Conservation (phyloP, 2,329 filamentous ascomycete species). For the Aspergillus eucalypticola region DNA sequence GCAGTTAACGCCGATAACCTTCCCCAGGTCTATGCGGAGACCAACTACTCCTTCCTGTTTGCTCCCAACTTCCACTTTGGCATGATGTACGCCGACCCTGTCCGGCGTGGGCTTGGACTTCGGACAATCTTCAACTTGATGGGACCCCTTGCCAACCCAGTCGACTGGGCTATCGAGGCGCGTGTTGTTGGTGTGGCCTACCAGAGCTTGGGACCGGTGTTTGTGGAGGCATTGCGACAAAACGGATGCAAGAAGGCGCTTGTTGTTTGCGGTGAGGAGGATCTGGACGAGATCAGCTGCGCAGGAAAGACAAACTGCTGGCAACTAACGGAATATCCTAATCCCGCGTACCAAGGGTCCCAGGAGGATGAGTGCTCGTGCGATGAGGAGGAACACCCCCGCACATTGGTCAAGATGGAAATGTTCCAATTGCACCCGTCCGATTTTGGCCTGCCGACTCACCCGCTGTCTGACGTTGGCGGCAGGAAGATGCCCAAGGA, state of each 20-base stretch:
- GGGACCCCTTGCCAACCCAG: constrained; percentile 86
- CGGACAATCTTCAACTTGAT: constrained; percentile 97
- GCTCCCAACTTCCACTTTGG: constrained; percentile 95
- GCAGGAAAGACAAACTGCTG: constrained; percentile 88
- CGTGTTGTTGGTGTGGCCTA: constrained; percentile 91
- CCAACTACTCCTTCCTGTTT: constrained; percentile 94
- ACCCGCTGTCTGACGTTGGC: constrained; percentile 75
- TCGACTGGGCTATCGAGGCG: constrained; percentile 81
- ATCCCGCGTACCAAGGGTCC: constrained; percentile 43
- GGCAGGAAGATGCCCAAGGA: constrained; percentile 82
- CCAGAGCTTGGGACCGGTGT: constrained; percentile 81
- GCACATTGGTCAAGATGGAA: constrained; percentile 61
- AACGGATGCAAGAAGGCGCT: constrained; percentile 79
- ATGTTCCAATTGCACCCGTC: constrained; percentile 75
- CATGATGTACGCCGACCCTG: constrained; percentile 83
- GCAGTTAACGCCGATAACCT: constrained; percentile 74
- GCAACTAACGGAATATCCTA: constrained; percentile 63
- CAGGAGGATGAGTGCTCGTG: constrained; percentile 47
- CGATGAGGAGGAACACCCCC: constrained; percentile 42
- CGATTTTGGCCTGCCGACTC: constrained; percentile 81
- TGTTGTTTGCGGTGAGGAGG: constrained; percentile 89
- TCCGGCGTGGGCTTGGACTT: constrained; percentile 86
- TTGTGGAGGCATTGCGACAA: constrained; percentile 78
- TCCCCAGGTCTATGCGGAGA: constrained; percentile 69
- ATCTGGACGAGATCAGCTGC: constrained; percentile 93